phyloP scores from a whole-genome alignment of 148 eudicot genomes.

The Amaranthus hypochondriacus region DNA sequence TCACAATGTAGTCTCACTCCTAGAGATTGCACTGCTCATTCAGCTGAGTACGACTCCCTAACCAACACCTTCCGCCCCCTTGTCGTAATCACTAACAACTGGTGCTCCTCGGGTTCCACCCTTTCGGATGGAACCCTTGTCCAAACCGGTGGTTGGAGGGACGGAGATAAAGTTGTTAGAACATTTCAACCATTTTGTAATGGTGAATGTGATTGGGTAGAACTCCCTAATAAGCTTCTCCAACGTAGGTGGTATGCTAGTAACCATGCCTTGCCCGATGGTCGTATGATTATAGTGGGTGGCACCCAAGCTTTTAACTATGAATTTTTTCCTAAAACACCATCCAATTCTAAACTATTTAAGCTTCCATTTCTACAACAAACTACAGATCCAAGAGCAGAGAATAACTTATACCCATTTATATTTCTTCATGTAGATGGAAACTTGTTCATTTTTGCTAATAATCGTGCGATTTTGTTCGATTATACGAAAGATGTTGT shows the following conservation, averaged over 20 bases:
- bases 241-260: conserved; percentile 26
- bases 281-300: conserved; percentile 55
- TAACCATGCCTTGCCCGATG: conserved; percentile 58
- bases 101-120: conserved; percentile 77
- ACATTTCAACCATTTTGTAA: conserved; percentile 30
- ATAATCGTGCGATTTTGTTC: conserved; percentile 59
- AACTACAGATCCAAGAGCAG: conserved; percentile 38
- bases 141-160: conserved; percentile 70
- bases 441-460: conserved; percentile 70
- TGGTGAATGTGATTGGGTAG: conserved; percentile 57
- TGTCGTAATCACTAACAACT: conserved; percentile 48
- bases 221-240: conserved; percentile 16
- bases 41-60: conserved; percentile 50
- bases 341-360: not conserved
- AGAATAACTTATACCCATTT: conserved; percentile 70
- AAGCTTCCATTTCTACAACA: conserved; percentile 39
- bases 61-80: conserved; percentile 59
- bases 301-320: conserved; percentile 51
- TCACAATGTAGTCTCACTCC: conserved; percentile 31
- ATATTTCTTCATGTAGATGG: conserved; percentile 67
- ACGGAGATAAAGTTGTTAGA: conserved; percentile 56
- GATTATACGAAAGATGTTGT: conserved; percentile 41
- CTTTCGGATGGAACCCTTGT: conserved; percentile 47
- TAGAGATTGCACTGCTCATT: conserved; percentile 68
- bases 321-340: conserved; percentile 59